phyloP scores from a whole-genome alignment of 345 rosid genomes.

The Populus davidiana region DNA sequence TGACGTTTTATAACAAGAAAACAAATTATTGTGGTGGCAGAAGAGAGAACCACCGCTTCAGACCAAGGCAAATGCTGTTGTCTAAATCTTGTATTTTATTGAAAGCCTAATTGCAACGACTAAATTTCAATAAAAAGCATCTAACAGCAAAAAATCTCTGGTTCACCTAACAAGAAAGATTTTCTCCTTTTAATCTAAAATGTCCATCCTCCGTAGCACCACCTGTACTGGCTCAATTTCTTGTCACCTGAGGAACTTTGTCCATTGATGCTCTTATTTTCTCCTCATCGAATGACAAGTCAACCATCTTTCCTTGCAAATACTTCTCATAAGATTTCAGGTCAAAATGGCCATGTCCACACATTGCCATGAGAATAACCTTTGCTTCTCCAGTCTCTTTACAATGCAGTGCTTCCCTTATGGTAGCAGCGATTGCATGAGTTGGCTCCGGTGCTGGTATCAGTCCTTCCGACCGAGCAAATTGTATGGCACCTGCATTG shows the following conservation, averaged over 20 bases:
- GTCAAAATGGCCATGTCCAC: conserved; percentile 98
- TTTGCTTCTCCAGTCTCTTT: conserved; percentile 74
- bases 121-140: too few relatives aligned
- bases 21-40: too few relatives aligned
- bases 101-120: too few relatives aligned
- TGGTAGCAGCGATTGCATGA: conserved; percentile 92
- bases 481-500: conserved; percentile 74
- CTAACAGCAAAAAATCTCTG: too few relatives aligned
- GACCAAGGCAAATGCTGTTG: too few relatives aligned
- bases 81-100: too few relatives aligned
- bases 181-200: too few relatives aligned
- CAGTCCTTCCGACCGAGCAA: conserved; percentile 83
- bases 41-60: too few relatives aligned
- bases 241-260: conserved; percentile 52
- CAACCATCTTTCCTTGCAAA: conserved; percentile 68
- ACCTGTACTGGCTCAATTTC: too few relatives aligned
- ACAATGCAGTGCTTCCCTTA: conserved; percentile 80
- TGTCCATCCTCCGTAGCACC: background rate
- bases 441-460: conserved; percentile 94
- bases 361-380: conserved; percentile 87
- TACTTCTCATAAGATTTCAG: conserved; percentile 75
- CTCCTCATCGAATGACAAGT: conserved; percentile 66
- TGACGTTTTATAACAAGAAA: too few relatives aligned
- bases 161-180: too few relatives aligned
- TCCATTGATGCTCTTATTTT: conserved; percentile 58